Evolutionary conservation across 306 rosid species (phyloP).

Genomic region (Hippophae tibetana): DNA sequence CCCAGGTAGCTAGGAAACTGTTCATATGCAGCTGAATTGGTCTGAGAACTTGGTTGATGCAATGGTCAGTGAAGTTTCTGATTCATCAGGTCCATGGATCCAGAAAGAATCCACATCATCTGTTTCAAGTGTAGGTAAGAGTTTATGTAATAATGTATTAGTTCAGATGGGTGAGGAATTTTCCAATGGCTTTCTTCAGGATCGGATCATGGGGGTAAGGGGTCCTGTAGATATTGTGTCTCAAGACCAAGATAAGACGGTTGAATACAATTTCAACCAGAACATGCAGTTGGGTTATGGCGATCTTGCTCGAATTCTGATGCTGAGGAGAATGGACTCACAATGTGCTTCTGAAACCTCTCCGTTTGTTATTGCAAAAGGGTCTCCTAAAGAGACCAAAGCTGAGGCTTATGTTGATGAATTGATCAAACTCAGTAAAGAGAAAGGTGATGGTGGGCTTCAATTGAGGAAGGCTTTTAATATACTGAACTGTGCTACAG

Average conservation of each 20-base stretch:
- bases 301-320: conserved; percentile 44
- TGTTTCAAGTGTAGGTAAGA: conserved; percentile 25
- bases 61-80: conserved; percentile 26
- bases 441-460: conserved; percentile 24
- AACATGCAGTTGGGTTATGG: conserved; percentile 37
- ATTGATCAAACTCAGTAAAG: conserved; percentile 24
- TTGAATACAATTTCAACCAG: conserved; percentile 25
- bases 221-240: conserved; percentile 11
- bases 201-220: conserved; percentile 28
- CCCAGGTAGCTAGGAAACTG: conserved; percentile 17
- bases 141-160: conserved; percentile 24
- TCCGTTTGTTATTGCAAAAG: conserved; percentile 26
- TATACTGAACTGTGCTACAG: conserved; percentile 30
- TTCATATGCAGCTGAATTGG: conserved; percentile 38
- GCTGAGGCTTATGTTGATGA: conserved; percentile 26
- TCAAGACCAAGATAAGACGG: conserved; percentile 14
- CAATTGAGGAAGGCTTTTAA: conserved; percentile 31
- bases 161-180: conserved; percentile 28
- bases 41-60: conserved; percentile 28
- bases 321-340: conserved; percentile 51
- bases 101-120: conserved; percentile 19
- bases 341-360: conserved; percentile 42
- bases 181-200: conserved; percentile 32
- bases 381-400: conserved; percentile 33
- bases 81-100: conserved; percentile 27